Percentiles rank a stretch among this genome's conserved stretches.
Evolutionary conservation across 768 basidiomycete genomes (phyloP).

Genomic region (Lactarius vividus): DNA sequence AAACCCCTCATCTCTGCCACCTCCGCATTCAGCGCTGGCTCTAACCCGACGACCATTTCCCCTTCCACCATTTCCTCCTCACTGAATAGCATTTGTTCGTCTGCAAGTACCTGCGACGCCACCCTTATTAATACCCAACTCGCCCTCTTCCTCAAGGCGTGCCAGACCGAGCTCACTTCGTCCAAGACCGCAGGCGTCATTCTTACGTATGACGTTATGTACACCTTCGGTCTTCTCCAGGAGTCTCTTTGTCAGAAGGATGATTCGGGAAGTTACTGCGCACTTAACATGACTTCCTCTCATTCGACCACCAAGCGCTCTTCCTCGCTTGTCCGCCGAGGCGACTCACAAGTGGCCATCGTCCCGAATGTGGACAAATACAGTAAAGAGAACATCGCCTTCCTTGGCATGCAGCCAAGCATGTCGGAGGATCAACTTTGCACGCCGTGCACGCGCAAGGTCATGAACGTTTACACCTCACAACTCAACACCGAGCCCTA

Average conservation of each 20-base stretch:
- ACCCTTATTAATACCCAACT: constrained; percentile 59
- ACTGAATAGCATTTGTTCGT: constrained; percentile 55
- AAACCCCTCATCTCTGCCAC: constrained; percentile 58
- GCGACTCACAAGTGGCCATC: constrained; percentile 35
- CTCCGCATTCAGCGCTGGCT: constrained; percentile 48
- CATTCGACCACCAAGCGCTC: constrained; percentile 29
- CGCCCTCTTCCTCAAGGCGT: constrained; percentile 65
- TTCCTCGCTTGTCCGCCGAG: constrained; percentile 26
- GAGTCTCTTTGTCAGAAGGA: constrained; percentile 75
- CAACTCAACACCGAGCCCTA: constrained; percentile 74
- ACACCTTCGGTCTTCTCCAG: constrained; percentile 61
- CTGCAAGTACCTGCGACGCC: constrained; percentile 51
- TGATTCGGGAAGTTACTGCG: constrained; percentile 68
- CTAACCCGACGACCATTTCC: constrained; percentile 39
- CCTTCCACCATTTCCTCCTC: constrained; percentile 48
- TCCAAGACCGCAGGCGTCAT: constrained; percentile 48
- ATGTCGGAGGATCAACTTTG: constrained; percentile 59
- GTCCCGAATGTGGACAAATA: constrained; percentile 57
- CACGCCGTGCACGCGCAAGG: constrained; percentile 74
- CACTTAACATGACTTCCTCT: constrained; percentile 44
- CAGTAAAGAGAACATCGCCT: constrained; percentile 61
- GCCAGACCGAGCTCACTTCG: constrained; percentile 66
- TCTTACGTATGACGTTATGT: constrained; percentile 76
- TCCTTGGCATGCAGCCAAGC: constrained; percentile 68
- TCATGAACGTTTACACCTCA: constrained; percentile 72